These are phyloP conservation scores for Sarcocystis neurona DNA, from an alignment of 169 alveolate genomes.

Conservation along the genomic window DNA sequence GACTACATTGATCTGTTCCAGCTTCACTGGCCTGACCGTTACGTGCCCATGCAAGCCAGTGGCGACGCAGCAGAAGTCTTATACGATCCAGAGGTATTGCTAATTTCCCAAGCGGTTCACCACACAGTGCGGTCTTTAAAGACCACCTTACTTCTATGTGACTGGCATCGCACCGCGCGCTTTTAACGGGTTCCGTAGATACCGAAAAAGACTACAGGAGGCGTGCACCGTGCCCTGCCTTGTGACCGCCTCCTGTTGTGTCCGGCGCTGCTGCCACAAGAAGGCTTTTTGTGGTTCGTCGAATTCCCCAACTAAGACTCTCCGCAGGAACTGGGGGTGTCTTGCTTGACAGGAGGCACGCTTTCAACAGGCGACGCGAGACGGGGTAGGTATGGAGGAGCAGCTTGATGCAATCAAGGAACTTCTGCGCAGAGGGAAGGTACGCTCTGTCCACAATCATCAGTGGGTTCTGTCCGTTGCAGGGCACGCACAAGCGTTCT, in stretches of 20 bases:
- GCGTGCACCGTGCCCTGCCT: no score
- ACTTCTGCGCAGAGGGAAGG: constrained; percentile 77
- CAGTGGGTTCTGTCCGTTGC: no score
- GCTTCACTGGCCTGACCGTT: constrained; percentile 86
- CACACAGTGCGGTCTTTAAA: background rate
- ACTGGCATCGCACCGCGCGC: background rate
- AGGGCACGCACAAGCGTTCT: no score
- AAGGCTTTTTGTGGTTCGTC: no score
- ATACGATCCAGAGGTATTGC: constrained; percentile 70
- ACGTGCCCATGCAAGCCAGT: constrained; percentile 76
- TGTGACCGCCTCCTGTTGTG: no score
- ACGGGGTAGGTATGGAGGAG: constrained; percentile 72
- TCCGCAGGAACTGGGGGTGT: no score
- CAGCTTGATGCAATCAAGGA: constrained; percentile 77
- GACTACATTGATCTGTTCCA: constrained; percentile 82
- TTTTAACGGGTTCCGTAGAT: background rate
- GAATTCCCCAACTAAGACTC: no score
- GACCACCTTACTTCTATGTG: background rate
- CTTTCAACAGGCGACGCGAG: background rate
- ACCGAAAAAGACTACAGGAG: no score
- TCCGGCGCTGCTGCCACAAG: no score
- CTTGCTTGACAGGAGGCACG: no score
- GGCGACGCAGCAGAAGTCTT: constrained; percentile 78
- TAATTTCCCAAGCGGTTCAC: no score
- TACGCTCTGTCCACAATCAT: constrained; percentile 36